These are phyloP conservation scores for Trypanosoma theileri DNA, from an alignment of 208 protist genomes.

Conservation along the genomic window DNA sequence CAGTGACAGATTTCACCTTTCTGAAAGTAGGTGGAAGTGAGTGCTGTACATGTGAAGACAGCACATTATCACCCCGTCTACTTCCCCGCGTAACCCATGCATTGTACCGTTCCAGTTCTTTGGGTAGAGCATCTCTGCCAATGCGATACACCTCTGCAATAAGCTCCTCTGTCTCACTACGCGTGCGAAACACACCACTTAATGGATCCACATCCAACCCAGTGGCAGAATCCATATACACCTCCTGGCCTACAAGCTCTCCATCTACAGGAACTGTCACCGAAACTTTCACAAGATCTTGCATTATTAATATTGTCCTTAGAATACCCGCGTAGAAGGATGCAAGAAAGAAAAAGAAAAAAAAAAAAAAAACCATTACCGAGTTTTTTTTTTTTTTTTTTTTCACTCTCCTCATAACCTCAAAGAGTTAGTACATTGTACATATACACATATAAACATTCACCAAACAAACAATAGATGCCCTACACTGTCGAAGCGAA, in stretches of 20 bases:
- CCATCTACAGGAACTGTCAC: conserved; percentile 19
- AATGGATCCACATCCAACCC: conserved; percentile 19
- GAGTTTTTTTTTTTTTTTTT: too few relatives aligned
- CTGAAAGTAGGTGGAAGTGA: not conserved
- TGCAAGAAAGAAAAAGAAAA: conserved; percentile 13
- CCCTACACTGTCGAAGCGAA: too few relatives aligned
- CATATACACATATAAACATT: too few relatives aligned
- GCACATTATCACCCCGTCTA: not conserved
- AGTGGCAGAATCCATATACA: conserved; percentile 15
- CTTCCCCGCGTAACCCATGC: conserved; percentile 9
- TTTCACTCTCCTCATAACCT: too few relatives aligned
- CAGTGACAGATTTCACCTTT: not conserved
- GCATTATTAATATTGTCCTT: too few relatives aligned
- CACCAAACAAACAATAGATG: too few relatives aligned
- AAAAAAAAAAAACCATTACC: conserved; percentile 18
- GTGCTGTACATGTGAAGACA: not conserved
- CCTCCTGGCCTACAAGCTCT: conserved; percentile 13
- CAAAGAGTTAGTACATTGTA: too few relatives aligned
- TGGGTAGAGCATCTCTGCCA: conserved; percentile 15
- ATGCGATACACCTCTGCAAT: conserved; percentile 20
- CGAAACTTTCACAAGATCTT: conserved; percentile 1
- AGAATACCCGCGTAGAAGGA: too few relatives aligned
- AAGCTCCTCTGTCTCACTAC: conserved; percentile 7
- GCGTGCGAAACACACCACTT: conserved; percentile 15
- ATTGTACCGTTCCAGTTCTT: conserved; percentile 24